Evolutionary conservation across 1,139 yeast genomes (phyloP).

Genomic region (Chernovozyma aurita): DNA sequence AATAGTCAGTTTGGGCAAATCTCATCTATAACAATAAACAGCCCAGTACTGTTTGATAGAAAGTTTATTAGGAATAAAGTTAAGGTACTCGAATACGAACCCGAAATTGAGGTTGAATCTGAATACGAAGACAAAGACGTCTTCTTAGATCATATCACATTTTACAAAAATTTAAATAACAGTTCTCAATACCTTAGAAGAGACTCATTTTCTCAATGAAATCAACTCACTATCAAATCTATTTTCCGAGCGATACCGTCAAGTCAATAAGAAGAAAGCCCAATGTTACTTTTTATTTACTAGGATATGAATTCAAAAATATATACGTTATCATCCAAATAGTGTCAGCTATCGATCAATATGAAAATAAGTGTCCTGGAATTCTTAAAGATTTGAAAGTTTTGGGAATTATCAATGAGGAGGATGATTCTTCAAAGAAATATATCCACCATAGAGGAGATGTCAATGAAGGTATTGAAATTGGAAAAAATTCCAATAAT

Average conservation of each 20-base stretch:
- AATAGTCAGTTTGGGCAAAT: no score
- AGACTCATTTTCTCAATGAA: slow-evolving; percentile 31
- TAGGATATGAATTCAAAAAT: slow-evolving; percentile 26
- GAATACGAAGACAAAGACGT: slow-evolving; percentile 9
- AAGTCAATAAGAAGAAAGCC: slow-evolving; percentile 8
- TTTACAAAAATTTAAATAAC: slow-evolving; percentile 35
- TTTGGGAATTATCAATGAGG: slow-evolving; percentile 18
- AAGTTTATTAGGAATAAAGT: no score
- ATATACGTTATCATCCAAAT: slow-evolving; percentile 25
- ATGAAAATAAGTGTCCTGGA: neutral
- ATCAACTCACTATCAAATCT: slow-evolving; percentile 17
- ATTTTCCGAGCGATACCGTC: slow-evolving; percentile 32
- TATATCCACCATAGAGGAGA: neutral
- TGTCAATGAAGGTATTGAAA: neutral
- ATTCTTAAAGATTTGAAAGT: slow-evolving; percentile 13
- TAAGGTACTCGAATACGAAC: no score
- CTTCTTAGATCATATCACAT: slow-evolving; percentile 18
- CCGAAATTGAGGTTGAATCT: neutral
- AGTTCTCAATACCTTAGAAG: slow-evolving; percentile 42
- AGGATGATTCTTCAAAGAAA: neutral
- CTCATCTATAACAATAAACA: no score
- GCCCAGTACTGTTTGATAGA: no score
- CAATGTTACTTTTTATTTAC: slow-evolving; percentile 10
- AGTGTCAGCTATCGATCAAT: slow-evolving; percentile 4
- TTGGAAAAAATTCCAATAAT: neutral